Base-by-base conservation (phyloP, 225 moss, liverwort and hornwort genomes). In the Straminergon stramineum region DNA sequence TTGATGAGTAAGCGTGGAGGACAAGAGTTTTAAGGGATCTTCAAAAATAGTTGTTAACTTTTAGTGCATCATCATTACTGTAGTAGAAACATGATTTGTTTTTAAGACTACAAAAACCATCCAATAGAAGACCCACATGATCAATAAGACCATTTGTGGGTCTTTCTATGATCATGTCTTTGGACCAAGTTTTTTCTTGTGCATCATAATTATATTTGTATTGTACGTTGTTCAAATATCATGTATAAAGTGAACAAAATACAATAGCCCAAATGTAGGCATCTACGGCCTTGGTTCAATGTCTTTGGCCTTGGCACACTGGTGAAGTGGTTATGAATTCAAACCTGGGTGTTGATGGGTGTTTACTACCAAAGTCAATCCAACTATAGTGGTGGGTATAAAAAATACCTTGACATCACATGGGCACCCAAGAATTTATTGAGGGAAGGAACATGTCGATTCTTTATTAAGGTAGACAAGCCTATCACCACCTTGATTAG, bases 41-140 rank as follows among this genome's bases (percentile, higher is more conserved):
- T 57, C 4, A 37, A 6, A n/a, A n/a, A 1, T 37, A 10, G 0
- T 17, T 79, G 26, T n/a, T 10, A 7, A 79, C 2, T 57, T 26
- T 11, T 11, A 16, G 26, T 0, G 0, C 1, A 0, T 57, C 16
- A 37, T 10, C 10, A 56, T 1, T n/a, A 10, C 4, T 16, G 10
- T 26, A n/a, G 1, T 37, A 37, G 4, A 56, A 79, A 56, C 4
- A 37, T 37, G 15, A 10, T 37, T 56, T 16, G 0, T 78, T 23
- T 23, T 78, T 35, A 15, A 75, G 35, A 53, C 5, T 32, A 76
- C 4, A 35, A 0, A 35, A 55, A 55, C 3, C 77, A 37, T 78
- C 35, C 15, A 9, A 15, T 23, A 78, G 8, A 77, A 53, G 9
- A 35, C 6, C 15, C 3, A 56, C 2, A 3, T n/a, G 24, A 79